Evolutionary conservation across 805 yeast species (phyloP), one percentile per base, ranked within the genome.

Genomic region (Metschnikowia henanensis): DNA sequence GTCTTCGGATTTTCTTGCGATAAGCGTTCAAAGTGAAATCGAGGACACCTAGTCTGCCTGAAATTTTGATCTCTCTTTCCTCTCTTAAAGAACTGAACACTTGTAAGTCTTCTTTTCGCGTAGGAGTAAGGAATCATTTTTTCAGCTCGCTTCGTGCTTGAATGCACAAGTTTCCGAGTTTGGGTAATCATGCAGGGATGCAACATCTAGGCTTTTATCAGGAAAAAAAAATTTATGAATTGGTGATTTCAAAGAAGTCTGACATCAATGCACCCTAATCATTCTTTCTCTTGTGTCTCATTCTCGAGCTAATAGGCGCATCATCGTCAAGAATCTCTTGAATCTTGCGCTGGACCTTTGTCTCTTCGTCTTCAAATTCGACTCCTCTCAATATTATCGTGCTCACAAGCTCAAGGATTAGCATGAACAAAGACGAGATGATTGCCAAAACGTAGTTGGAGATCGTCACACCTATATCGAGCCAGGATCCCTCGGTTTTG

Each of bases 401-500:
- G 47, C 94, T 82, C 15, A 86, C 78, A 45, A 88, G 70, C 62
- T 94, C 99, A 46, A 94, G 72, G 12, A 87, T 70, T 48, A 90
- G 74, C 83, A 94, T 86, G 65, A 94, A 92, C 47, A 94, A 71
- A 28, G 96, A 84, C 10, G 95, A 83, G 50, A 89, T 62, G 40
- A 91, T 87, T 6, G 98, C 97, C 49, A 94, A 76, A 66, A 96
- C 88, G 65, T 88, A 94, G 66, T 94, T 95, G 30, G 96, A 84
- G 42, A 94, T 94, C 7, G 97, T 89, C 36, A 94, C 83, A 6
- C 99, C 99, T 55, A 94, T 94, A 59, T 94, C 99, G 39, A 94
- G 77, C 99, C 99, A 94, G 28, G 92, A 82, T 5, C 99, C 99
- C 56, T 92, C 97, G 2, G 97, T 95, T 52, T 77, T 87, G 21